phyloP scores from a whole-genome alignment of 306 rosid species.

The Aeschynomene evenia region DNA sequence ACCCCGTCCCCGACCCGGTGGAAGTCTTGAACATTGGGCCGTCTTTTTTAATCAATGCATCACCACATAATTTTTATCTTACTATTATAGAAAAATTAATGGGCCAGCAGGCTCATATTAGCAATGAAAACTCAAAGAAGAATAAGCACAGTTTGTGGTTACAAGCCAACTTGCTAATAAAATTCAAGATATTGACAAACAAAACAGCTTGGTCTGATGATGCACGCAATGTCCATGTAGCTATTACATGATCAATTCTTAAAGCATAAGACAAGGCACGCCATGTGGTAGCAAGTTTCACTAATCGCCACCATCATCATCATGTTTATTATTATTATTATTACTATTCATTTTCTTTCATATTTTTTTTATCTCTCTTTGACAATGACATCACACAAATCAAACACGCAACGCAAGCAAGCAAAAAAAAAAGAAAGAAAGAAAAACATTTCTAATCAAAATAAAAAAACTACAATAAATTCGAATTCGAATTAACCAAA shows the following conservation, averaged over 20 bases:
- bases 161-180: not conserved
- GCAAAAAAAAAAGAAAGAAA: no score
- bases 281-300: not conserved
- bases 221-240: no score
- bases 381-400: not conserved
- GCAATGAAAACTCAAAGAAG: not conserved
- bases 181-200: not conserved
- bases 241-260: not conserved
- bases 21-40: no score
- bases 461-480: not conserved
- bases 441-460: not conserved
- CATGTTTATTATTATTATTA: not conserved
- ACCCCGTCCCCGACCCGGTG: no score
- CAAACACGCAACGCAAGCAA: not conserved
- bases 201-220: no score
- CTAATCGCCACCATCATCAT: not conserved
- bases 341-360: no score
- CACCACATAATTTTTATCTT: not conserved
- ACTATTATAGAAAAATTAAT: not conserved
- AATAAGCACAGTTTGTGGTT: not conserved
- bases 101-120: not conserved
- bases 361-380: not conserved
- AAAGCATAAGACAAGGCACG: not conserved
- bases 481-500: not conserved
- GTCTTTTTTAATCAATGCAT: not conserved